Conservation (phyloP, 2,329 filamentous ascomycete genomes). For the Clonostachys sp. region DNA sequence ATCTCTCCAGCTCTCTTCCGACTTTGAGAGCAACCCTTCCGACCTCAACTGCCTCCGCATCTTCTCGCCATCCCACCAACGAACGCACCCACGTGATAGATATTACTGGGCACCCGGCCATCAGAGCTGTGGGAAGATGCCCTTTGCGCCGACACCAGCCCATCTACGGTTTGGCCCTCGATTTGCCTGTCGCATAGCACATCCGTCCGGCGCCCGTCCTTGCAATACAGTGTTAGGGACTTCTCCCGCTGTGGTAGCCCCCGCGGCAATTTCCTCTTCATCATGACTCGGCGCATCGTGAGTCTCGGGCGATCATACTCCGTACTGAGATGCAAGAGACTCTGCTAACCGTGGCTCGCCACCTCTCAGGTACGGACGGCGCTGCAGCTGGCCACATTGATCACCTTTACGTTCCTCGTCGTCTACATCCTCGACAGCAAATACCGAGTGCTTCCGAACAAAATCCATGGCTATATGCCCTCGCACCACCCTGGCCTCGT, state of each 20-base stretch:
- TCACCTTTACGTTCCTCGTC: slow-evolving; percentile 63
- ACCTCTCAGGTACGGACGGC: slow-evolving; percentile 56
- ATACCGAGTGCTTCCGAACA: slow-evolving; percentile 79
- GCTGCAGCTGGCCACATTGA: slow-evolving; percentile 67
- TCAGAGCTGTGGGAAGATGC: neutral
- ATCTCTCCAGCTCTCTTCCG: too few relatives aligned
- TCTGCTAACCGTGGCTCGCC: neutral
- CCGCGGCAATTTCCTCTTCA: slow-evolving; percentile 1
- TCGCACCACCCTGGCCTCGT: slow-evolving; percentile 79
- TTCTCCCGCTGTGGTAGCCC: neutral
- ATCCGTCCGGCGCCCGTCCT: neutral
- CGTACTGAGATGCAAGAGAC: neutral
- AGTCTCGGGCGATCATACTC: slow-evolving; percentile 3
- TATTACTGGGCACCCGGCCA: too few relatives aligned
- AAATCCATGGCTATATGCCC: slow-evolving; percentile 83
- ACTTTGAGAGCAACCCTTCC: too few relatives aligned
- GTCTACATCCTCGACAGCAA: slow-evolving; percentile 82
- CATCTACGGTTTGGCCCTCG: neutral
- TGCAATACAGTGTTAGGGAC: neutral
- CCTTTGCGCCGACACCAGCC: neutral
- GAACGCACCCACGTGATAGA: too few relatives aligned
- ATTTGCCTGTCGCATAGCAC: neutral
- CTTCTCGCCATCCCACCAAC: too few relatives aligned
- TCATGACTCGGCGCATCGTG: slow-evolving; percentile 31
- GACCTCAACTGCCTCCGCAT: too few relatives aligned